Evolutionary conservation across 208 protist genomes (phyloP).

Genomic region (Acanthamoeba lenticulata): DNA sequence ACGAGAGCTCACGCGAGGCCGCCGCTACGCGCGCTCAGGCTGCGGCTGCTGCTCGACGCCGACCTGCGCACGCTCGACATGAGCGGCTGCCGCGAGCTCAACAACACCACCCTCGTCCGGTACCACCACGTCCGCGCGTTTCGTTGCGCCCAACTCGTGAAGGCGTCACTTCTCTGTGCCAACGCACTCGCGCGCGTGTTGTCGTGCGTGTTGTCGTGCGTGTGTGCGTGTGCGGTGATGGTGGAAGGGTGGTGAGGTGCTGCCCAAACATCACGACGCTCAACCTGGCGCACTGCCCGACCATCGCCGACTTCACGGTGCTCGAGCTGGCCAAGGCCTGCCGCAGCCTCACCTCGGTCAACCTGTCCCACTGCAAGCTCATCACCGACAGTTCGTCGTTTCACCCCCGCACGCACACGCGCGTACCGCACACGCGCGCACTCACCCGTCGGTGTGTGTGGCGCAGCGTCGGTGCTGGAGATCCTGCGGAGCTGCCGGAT

Average conservation of each 20-base stretch:
- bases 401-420: background rate
- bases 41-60: background rate
- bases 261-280: constrained; percentile 8
- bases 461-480: background rate
- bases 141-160: too few relatives aligned
- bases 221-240: too few relatives aligned
- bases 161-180: background rate
- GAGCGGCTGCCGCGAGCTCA: constrained; percentile 20
- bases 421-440: background rate
- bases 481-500: background rate
- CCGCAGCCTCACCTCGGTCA: background rate
- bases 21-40: background rate
- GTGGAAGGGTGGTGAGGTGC: background rate
- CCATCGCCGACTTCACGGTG: constrained; percentile 39
- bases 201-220: background rate
- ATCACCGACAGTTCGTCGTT: background rate
- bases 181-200: background rate
- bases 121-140: background rate
- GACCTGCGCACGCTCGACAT: constrained; percentile 39
- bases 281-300: constrained; percentile 27
- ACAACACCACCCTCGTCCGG: constrained; percentile 42
- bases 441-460: background rate
- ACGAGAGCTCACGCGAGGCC: too few relatives aligned
- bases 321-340: constrained; percentile 24
- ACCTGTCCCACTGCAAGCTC: constrained; percentile 26